A percentile compares a stretch with the other conserved stretches of the same genome.
phyloP scores from a whole-genome alignment of 129 eudicot species.

The Gnaphalium uliginosum region DNA sequence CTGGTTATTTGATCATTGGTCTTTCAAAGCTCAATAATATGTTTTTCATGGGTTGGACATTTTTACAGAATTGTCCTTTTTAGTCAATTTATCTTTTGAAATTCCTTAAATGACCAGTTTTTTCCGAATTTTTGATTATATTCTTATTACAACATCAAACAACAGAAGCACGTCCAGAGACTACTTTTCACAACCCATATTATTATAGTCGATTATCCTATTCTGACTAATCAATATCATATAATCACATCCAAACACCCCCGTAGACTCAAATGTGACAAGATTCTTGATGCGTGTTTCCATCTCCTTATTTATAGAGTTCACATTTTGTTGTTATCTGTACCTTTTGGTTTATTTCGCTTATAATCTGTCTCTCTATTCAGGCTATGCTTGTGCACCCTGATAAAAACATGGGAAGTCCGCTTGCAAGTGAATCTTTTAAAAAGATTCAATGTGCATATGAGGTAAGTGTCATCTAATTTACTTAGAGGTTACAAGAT shows the following conservation, averaged over 20 bases:
- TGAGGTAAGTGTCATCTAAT: constrained; percentile 50
- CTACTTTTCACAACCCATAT: background rate
- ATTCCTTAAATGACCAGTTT: background rate
- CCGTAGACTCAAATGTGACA: background rate
- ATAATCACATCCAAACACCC: constrained; percentile 6
- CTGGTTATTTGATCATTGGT: background rate
- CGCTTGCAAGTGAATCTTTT: constrained; percentile 92
- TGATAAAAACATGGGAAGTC: constrained; percentile 98
- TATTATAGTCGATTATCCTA: background rate
- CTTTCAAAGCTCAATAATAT: background rate
- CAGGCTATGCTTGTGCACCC: constrained; percentile 99
- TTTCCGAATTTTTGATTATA: background rate
- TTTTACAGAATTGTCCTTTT: background rate
- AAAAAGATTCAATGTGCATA: constrained; percentile 95
- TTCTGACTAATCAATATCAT: background rate
- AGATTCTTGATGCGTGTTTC: no score
- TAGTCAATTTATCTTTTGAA: background rate
- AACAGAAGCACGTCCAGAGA: background rate
- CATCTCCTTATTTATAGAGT: no score
- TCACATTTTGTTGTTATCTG: background rate
- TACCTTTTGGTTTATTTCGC: background rate
- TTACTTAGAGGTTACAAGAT: background rate
- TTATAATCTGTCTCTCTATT: background rate
- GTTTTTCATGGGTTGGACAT: background rate
- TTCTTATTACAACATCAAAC: background rate